A percentile compares a stretch with the other conserved stretches of the same genome.
phyloP scores from a whole-genome alignment of 2,329 filamentous ascomycete species.

The Colletotrichum incanum region DNA sequence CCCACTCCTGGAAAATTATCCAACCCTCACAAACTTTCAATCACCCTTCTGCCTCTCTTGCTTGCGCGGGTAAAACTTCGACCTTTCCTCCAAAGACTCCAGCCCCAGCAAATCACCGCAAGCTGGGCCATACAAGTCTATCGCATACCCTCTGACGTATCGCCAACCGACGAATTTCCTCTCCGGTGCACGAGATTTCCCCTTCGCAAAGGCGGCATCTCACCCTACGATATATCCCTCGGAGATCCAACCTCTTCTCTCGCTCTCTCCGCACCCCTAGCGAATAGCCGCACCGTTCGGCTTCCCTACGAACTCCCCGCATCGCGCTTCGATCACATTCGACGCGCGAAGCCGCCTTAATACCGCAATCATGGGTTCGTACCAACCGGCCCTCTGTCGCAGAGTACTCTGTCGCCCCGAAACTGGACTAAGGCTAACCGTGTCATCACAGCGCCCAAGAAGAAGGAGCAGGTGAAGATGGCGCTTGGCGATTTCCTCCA shows the following conservation, averaged over 20 bases:
- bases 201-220: conserved; percentile 14
- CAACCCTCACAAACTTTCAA: conserved; percentile 58
- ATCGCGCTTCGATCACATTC: conserved; percentile 54
- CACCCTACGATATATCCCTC: conserved; percentile 34
- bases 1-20: conserved; percentile 63
- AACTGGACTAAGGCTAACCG: conserved; percentile 38
- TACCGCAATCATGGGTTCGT: conserved; percentile 75
- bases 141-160: conserved; percentile 54
- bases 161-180: conserved; percentile 44
- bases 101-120: conserved; percentile 52
- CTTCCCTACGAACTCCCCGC: conserved; percentile 31
- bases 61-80: conserved; percentile 60
- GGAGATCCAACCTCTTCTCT: conserved; percentile 24
- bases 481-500: conserved; percentile 95
- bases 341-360: conserved; percentile 64
- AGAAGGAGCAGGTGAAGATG: conserved; percentile 97
- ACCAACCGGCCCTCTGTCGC: conserved; percentile 4
- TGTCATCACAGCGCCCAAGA: conserved; percentile 81
- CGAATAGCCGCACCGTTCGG: conserved; percentile 40
- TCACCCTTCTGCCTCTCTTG: conserved; percentile 53
- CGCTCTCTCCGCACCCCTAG: conserved; percentile 36
- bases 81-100: conserved; percentile 54
- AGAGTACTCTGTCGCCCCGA: not conserved
- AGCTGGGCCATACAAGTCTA: conserved; percentile 50
- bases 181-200: conserved; percentile 24